Conservation (phyloP, 2,329 filamentous ascomycete genomes). For the Phyllosticta paracitricarpa region DNA sequence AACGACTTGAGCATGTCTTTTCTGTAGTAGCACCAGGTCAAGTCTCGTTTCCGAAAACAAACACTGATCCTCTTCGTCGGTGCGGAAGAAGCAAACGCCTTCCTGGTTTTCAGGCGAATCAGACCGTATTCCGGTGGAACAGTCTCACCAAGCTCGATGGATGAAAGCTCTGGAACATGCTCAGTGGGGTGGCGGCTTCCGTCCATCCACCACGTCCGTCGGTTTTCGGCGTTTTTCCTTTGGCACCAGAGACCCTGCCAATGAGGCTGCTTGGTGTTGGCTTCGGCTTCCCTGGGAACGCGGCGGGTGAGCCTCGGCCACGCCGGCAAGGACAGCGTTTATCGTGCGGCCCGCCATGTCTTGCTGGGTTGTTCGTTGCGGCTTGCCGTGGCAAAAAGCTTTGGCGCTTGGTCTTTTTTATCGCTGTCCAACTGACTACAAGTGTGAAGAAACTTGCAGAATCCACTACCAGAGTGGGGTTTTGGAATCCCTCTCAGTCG, state of each 20-base stretch:
- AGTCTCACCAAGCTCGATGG: background rate
- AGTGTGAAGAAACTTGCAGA: background rate
- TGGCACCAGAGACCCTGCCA: background rate
- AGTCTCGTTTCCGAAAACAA: background rate
- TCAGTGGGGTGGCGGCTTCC: background rate
- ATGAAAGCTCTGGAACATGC: background rate
- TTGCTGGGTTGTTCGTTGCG: background rate
- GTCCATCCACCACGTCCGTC: background rate
- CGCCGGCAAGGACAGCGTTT: background rate
- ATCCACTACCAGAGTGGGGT: background rate
- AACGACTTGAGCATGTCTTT: background rate
- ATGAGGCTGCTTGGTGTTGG: background rate
- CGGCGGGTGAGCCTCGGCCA: background rate
- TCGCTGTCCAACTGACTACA: background rate
- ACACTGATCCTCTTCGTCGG: background rate
- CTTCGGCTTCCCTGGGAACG: background rate
- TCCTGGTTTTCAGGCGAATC: background rate
- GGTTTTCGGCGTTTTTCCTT: background rate
- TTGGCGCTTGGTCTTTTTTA: background rate
- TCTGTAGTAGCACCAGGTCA: background rate
- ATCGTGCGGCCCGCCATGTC: background rate
- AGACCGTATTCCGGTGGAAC: background rate
- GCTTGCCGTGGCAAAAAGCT: background rate
- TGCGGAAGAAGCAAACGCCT: background rate
- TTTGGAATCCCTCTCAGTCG: background rate